A percentile compares a stretch with the other conserved stretches of the same genome.
Conservation (phyloP, 495 filamentous ascomycete genomes). For the Penicillium steckii region DNA sequence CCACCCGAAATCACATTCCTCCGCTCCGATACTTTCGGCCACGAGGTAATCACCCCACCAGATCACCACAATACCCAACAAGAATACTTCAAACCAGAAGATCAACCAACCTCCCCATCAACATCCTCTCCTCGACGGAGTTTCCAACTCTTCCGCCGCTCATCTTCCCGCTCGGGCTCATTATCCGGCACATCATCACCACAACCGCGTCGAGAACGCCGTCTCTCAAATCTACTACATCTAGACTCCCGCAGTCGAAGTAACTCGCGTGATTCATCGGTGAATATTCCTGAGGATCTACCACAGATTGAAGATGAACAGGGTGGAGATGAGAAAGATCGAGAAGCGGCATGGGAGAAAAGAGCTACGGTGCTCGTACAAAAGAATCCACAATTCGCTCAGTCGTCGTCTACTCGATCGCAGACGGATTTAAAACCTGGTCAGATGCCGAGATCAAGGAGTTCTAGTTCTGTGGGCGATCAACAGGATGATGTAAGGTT, state of each 20-base stretch:
- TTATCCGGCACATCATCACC: slow-evolving; percentile 29
- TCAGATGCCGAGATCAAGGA: slow-evolving; percentile 23
- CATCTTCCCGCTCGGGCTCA: slow-evolving; percentile 39
- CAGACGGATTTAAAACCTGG: slow-evolving; percentile 13
- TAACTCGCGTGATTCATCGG: slow-evolving; percentile 53
- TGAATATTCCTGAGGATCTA: slow-evolving; percentile 74
- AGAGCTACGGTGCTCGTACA: slow-evolving; percentile 81
- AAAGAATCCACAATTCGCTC: slow-evolving; percentile 51
- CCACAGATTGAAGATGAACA: slow-evolving; percentile 63
- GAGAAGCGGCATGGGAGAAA: slow-evolving; percentile 75
- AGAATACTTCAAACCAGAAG: background rate
- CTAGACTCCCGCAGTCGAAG: slow-evolving; percentile 55
- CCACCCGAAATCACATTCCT: slow-evolving; percentile 80
- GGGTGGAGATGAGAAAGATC: slow-evolving; percentile 46
- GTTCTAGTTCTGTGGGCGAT: slow-evolving; percentile 36
- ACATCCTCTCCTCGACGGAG: slow-evolving; percentile 43
- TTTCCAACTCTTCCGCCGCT: slow-evolving; percentile 49
- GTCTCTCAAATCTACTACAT: slow-evolving; percentile 71
- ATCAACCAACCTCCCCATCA: slow-evolving; percentile 12
- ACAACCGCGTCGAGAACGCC: slow-evolving; percentile 37
- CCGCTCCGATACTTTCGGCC: slow-evolving; percentile 74
- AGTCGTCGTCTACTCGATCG: slow-evolving; percentile 14
- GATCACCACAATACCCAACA: slow-evolving; percentile 28
- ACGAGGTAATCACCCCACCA: slow-evolving; percentile 74
- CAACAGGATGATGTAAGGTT: slow-evolving; percentile 43